Conservation (phyloP, 345 rosid genomes). For the Brassica carinata region DNA sequence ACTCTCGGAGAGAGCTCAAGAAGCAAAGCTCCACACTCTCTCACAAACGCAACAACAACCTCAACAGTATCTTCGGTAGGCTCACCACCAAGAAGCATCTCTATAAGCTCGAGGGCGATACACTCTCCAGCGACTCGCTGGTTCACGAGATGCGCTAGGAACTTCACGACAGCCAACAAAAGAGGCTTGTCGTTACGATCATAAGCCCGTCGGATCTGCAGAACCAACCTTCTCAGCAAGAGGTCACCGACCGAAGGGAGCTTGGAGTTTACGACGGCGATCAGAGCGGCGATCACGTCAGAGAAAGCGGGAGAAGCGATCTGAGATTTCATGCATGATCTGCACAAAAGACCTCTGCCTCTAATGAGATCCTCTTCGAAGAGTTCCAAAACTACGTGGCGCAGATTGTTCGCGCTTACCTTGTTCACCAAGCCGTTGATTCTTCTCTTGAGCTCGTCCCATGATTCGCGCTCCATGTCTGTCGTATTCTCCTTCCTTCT, state of each 20-base stretch:
- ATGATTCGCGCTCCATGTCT: slow-evolving; percentile 21
- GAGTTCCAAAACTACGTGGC: slow-evolving; percentile 57
- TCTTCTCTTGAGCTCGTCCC: slow-evolving; percentile 41
- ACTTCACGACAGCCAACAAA: slow-evolving; percentile 68
- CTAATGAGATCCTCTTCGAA: slow-evolving; percentile 64
- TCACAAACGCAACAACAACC: slow-evolving; percentile 71
- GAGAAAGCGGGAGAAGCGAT: slow-evolving; percentile 73
- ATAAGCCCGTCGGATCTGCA: slow-evolving; percentile 63
- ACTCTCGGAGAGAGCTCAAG: no score
- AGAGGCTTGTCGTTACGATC: slow-evolving; percentile 69
- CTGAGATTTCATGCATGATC: slow-evolving; percentile 77
- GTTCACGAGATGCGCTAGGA: slow-evolving; percentile 70
- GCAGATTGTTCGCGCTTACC: slow-evolving; percentile 56
- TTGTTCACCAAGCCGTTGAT: slow-evolving; percentile 69
- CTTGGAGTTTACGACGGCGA: slow-evolving; percentile 63
- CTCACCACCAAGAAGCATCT: slow-evolving; percentile 59
- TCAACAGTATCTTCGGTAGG: slow-evolving; percentile 81
- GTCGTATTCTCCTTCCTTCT: neutral
- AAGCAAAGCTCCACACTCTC: no score
- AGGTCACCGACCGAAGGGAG: slow-evolving; percentile 68
- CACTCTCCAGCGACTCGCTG: slow-evolving; percentile 73
- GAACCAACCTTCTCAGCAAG: slow-evolving; percentile 57
- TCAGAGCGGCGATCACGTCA: slow-evolving; percentile 61
- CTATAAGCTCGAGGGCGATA: slow-evolving; percentile 61
- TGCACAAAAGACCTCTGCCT: slow-evolving; percentile 81